These are phyloP conservation scores for Volvox reticuliferus DNA, from an alignment of 139 green algal species.

Conservation along the genomic window DNA sequence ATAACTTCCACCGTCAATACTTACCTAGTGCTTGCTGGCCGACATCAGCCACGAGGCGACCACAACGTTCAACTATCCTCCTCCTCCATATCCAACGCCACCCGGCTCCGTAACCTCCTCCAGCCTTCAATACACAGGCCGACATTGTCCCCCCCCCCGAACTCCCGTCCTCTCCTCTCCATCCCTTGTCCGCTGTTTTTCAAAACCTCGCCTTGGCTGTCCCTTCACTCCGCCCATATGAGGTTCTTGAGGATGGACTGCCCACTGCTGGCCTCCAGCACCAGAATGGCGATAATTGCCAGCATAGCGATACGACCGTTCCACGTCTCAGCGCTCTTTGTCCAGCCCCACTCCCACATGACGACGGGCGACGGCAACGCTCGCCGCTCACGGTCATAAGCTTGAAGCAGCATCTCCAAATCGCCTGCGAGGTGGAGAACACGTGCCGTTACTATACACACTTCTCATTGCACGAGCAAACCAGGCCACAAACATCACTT, in stretches of 20 bases:
- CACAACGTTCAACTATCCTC: too few species aligned
- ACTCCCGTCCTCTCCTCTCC: not conserved
- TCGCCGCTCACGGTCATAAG: slow-evolving; percentile 93
- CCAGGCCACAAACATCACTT: not conserved
- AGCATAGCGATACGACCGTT: slow-evolving; percentile 95
- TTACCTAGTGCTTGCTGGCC: too few species aligned
- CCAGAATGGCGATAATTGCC: slow-evolving; percentile 78
- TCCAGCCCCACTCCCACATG: slow-evolving; percentile 96
- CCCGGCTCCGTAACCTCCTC: too few species aligned
- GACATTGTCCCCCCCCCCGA: not conserved
- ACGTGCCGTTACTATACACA: not conserved
- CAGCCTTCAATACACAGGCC: too few species aligned
- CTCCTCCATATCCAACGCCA: too few species aligned
- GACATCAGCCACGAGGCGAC: too few species aligned
- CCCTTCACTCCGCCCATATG: slow-evolving; percentile 18
- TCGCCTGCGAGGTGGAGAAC: slow-evolving; percentile 58
- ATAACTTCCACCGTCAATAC: too few species aligned
- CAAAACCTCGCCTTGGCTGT: not conserved
- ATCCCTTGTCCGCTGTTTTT: not conserved
- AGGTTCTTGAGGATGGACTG: slow-evolving; percentile 66
- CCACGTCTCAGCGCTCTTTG: slow-evolving; percentile 79
- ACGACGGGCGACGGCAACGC: slow-evolving; percentile 87
- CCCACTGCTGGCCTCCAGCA: slow-evolving; percentile 86
- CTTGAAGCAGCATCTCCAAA: slow-evolving; percentile 92
- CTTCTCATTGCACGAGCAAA: not conserved